Percentiles rank a stretch among this genome's conserved stretches.
Conservation (phyloP, 805 yeast species). For the Wickerhamiella kurtzmanii region DNA sequence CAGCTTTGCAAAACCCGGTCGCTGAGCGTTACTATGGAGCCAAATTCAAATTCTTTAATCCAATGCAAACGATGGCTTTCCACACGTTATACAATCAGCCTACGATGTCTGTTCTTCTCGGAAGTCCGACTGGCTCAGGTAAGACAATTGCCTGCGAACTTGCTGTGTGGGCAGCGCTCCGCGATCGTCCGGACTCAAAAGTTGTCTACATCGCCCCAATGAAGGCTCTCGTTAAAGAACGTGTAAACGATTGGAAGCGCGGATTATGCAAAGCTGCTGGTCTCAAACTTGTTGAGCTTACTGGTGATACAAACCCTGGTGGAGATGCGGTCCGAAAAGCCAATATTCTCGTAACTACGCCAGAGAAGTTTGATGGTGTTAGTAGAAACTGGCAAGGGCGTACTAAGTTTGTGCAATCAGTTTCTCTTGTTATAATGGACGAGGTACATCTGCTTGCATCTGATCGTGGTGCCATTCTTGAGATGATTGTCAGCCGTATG, state of each 20-base stretch:
- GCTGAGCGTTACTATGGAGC: constrained; percentile 54
- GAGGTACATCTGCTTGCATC: constrained; percentile 74
- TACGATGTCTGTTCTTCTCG: constrained; percentile 64
- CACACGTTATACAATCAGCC: constrained; percentile 73
- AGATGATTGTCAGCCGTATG: constrained; percentile 82
- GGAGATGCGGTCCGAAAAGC: constrained; percentile 53
- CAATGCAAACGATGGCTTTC: constrained; percentile 97
- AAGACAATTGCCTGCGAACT: constrained; percentile 94
- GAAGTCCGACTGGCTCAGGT: constrained; percentile 98
- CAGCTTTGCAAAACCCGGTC: constrained; percentile 58
- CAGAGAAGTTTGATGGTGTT: constrained; percentile 79
- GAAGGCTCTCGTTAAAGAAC: constrained; percentile 74
- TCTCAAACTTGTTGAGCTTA: constrained; percentile 51
- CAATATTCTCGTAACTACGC: constrained; percentile 68
- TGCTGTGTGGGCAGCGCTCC: constrained; percentile 94
- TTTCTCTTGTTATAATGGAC: constrained; percentile 70
- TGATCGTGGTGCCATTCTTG: constrained; percentile 76
- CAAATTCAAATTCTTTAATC: constrained; percentile 79
- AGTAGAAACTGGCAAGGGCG: constrained; percentile 77
- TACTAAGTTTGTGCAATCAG: constrained; percentile 51
- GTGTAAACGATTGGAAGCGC: constrained; percentile 67
- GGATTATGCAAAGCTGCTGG: constrained; percentile 18
- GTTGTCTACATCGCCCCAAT: constrained; percentile 79
- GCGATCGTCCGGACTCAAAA: constrained; percentile 64
- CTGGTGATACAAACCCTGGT: constrained; percentile 73